These are phyloP conservation scores for Calocybe indica DNA, from an alignment of 768 basidiomycete species.

Conservation along the genomic window DNA sequence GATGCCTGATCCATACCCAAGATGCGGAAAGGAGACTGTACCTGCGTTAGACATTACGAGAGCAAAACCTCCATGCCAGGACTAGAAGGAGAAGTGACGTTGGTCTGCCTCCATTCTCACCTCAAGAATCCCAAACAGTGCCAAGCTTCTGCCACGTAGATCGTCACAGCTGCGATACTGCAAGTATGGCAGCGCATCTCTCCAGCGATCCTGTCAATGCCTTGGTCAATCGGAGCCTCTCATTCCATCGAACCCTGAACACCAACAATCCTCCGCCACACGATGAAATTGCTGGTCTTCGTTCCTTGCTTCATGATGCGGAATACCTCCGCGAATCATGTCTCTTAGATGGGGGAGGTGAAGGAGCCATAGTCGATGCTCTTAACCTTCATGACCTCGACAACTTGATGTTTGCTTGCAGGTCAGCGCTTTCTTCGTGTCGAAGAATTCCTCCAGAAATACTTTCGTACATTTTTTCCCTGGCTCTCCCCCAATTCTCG, in stretches of 20 bases:
- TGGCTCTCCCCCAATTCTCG: neutral
- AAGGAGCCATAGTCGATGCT: neutral
- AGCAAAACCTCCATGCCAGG: too few species aligned
- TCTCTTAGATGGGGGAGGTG: neutral
- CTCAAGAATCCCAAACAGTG: too few species aligned
- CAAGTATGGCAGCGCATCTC: too few species aligned
- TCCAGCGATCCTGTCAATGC: too few species aligned
- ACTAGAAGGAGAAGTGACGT: too few species aligned
- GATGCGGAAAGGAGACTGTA: too few species aligned
- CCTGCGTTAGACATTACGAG: too few species aligned
- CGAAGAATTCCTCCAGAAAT: slow-evolving; percentile 2
- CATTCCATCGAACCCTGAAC: neutral
- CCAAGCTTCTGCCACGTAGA: too few species aligned
- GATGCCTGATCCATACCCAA: too few species aligned
- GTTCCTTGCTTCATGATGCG: neutral
- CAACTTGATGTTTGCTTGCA: neutral
- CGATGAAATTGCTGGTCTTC: neutral
- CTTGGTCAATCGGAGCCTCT: neutral
- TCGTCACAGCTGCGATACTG: too few species aligned
- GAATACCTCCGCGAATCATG: neutral
- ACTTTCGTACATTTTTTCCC: slow-evolving; percentile 1
- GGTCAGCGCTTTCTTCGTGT: neutral
- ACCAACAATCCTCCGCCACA: slow-evolving; percentile 1
- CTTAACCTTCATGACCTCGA: neutral
- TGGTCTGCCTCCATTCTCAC: too few species aligned